Evolutionary conservation across 2,329 filamentous ascomycete genomes (phyloP).

Genomic region (Talaromyces sp.): DNA sequence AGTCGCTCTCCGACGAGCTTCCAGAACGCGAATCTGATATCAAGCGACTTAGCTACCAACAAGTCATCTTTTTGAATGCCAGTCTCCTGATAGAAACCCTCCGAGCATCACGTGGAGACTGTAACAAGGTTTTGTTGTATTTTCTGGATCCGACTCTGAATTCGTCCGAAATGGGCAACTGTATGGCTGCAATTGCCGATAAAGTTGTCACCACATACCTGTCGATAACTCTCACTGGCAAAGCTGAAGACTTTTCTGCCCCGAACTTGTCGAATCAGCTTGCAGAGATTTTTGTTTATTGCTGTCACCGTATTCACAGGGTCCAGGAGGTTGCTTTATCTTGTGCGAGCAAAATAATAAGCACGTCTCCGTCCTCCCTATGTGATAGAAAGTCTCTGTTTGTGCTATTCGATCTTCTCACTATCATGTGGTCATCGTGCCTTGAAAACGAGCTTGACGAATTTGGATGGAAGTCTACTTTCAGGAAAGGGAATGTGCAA

Average conservation of each 20-base stretch:
- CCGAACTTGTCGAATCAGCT: constrained; percentile 87
- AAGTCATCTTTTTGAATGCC: constrained; percentile 86
- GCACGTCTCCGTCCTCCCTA: constrained; percentile 78
- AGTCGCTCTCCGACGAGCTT: constrained; percentile 66
- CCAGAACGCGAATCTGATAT: constrained; percentile 75
- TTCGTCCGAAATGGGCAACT: constrained; percentile 56
- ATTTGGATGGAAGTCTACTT: constrained; percentile 80
- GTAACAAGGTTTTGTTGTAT: constrained; percentile 82
- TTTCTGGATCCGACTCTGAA: constrained; percentile 87
- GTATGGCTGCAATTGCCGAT: constrained; percentile 60
- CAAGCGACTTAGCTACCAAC: constrained; percentile 77
- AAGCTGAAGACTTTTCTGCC: constrained; percentile 76
- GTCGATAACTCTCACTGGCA: constrained; percentile 65
- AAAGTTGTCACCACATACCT: constrained; percentile 77
- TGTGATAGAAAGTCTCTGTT: constrained; percentile 90
- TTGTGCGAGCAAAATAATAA: constrained; percentile 82
- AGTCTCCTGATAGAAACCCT: constrained; percentile 85
- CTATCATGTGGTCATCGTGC: constrained; percentile 92
- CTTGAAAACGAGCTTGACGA: constrained; percentile 91
- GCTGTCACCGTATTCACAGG: constrained; percentile 88
- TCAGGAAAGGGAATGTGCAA: constrained; percentile 71
- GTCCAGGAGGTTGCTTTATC: constrained; percentile 82
- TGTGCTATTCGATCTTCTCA: constrained; percentile 83
- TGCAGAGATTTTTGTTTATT: constrained; percentile 76
- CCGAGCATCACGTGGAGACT: constrained; percentile 80